These are phyloP conservation scores for Vitis hybrid DNA, from an alignment of 177 flowering plant species.

Conservation along the genomic window DNA sequence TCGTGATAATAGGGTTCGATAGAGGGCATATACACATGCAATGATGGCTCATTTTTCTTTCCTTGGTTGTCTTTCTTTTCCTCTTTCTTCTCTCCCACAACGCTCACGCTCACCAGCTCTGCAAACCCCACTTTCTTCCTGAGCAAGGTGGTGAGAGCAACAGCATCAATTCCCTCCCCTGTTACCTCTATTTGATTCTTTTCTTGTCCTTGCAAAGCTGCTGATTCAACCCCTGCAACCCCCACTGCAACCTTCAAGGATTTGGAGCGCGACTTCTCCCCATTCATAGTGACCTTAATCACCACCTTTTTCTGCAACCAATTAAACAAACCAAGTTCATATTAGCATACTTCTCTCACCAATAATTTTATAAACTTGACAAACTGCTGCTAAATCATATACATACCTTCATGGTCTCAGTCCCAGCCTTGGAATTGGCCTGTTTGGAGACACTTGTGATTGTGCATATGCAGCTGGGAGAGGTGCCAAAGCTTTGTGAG, in stretches of 20 bases:
- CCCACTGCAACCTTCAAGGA: conserved; percentile 8
- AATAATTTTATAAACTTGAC: no score
- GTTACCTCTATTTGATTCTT: conserved; percentile 19
- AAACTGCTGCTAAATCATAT: no score
- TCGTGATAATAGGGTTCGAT: no score
- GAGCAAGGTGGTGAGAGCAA: conserved; percentile 14
- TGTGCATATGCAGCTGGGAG: no score
- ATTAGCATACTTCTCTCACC: no score
- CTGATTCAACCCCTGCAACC: conserved; percentile 20
- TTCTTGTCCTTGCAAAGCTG: conserved; percentile 11
- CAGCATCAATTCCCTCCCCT: conserved; percentile 24
- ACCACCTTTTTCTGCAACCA: conserved; percentile 15
- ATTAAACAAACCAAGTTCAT: neutral
- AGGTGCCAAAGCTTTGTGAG: no score
- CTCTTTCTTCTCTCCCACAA: conserved; percentile 6
- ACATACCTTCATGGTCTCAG: no score
- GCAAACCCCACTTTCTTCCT: conserved; percentile 22
- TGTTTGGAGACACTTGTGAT: no score
- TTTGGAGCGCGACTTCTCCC: conserved; percentile 8
- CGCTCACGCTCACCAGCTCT: conserved; percentile 17
- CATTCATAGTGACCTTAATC: conserved; percentile 2
- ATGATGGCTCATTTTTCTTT: no score
- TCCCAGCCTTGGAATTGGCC: no score
- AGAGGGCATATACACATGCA: no score
- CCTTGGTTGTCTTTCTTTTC: conserved; percentile 6